Base-by-base conservation (phyloP, 495 filamentous ascomycete species). In the Umbilicaria muhlenbergii region DNA sequence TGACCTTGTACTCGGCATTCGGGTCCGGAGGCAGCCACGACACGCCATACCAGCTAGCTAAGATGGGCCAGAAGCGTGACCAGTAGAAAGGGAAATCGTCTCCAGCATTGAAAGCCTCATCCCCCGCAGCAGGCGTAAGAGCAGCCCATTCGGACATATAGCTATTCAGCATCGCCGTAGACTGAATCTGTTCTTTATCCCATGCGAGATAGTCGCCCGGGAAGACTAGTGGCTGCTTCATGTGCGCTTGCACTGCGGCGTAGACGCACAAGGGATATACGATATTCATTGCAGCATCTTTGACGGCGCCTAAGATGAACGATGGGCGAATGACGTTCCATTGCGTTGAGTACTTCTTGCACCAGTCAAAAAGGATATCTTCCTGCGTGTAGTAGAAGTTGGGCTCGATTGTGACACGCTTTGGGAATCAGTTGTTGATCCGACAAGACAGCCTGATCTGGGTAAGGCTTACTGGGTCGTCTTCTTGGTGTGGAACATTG, bases 311-410 rank as follows among this genome's bases (percentile, higher is more conserved):
- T 40, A 67, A 43, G 51, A 75, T 70, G 49, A 62, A 66, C 3
- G 56, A 62, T 8, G 68, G 69, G 44, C 63, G 58, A 5, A 53
- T 59, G 21, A 66, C 56, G 48, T 53, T 66, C 58, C 58, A 70
- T 21, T 44, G 32, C 7, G 60, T 54, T 34, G 38, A 32, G 32
- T 57, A 42, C 1, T 51, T 46, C 1, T 39, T 34, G 50, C 61
- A 64, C 50, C 54, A 75, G 2, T 46, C 28, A 6, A 36, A 42
- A 0, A 73, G 51, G 17, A 56, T 37, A 46, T 74, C 66, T 58
- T 75, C 66, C 56, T 74, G 70, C 2, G 51, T 48, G 51, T 69
- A 72, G 59, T 74, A 74, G 55, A 73, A 74, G 53, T 74, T 75
- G 11, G 55, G 57, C 40, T 62, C 63, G 6, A 64, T 56, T 2